phyloP scores from a whole-genome alignment of 1,139 yeast species.

The Blastobotrys illinoisensis region DNA sequence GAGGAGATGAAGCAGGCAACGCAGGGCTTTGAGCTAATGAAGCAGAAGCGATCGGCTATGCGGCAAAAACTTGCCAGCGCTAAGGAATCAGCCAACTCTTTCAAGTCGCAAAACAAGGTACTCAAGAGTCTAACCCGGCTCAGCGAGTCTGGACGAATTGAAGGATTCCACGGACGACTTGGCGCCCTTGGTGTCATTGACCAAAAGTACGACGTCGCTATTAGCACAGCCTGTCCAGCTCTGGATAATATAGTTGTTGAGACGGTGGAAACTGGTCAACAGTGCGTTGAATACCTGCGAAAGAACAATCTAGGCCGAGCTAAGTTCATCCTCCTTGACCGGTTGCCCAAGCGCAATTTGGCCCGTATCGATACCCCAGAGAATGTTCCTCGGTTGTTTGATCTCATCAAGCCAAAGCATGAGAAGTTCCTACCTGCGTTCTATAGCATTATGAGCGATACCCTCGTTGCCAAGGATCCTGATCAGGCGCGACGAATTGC shows the following conservation, averaged over 20 bases:
- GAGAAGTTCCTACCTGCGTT: slow-evolving; percentile 77
- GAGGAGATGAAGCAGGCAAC: slow-evolving; percentile 50
- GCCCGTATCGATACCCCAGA: slow-evolving; percentile 67
- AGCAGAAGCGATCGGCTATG: slow-evolving; percentile 46
- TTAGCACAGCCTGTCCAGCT: slow-evolving; percentile 91
- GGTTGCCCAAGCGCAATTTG: slow-evolving; percentile 60
- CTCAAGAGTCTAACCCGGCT: slow-evolving; percentile 62
- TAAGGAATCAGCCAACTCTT: slow-evolving; percentile 47
- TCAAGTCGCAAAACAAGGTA: slow-evolving; percentile 69
- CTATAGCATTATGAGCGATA: slow-evolving; percentile 78
- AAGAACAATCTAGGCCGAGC: slow-evolving; percentile 86
- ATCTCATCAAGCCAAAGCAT: slow-evolving; percentile 65
- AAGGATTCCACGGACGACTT: slow-evolving; percentile 82
- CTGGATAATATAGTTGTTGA: slow-evolving; percentile 93
- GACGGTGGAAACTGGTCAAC: slow-evolving; percentile 87
- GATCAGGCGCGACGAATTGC: slow-evolving; percentile 85
- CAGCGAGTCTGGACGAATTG: slow-evolving; percentile 74
- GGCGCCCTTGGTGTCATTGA: slow-evolving; percentile 91
- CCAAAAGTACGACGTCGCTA: slow-evolving; percentile 82
- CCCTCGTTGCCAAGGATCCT: slow-evolving; percentile 76
- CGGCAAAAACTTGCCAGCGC: slow-evolving; percentile 69
- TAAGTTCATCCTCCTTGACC: slow-evolving; percentile 73
- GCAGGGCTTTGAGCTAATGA: slow-evolving; percentile 46
- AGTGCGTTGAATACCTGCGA: slow-evolving; percentile 81
- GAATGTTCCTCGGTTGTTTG: slow-evolving; percentile 75